phyloP scores from a whole-genome alignment of 2,329 filamentous ascomycete genomes.

The Aspergillus candidus region DNA sequence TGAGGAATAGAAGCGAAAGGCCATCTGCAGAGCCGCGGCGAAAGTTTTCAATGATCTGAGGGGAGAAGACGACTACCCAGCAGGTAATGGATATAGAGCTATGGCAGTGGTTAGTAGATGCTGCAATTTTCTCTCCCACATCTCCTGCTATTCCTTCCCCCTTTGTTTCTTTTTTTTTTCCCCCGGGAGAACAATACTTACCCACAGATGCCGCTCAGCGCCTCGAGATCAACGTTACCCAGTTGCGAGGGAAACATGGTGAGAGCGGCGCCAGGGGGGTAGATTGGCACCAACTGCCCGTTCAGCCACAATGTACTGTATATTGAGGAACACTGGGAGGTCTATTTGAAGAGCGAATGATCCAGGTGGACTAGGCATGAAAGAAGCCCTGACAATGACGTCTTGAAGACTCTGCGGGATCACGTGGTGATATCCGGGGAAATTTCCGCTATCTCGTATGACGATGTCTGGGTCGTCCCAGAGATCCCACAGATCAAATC shows the following conservation, averaged over 20 bases:
- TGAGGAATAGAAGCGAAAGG: slow-evolving; percentile 82
- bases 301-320: too few relatives aligned
- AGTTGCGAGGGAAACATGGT: slow-evolving; percentile 36
- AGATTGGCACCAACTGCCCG: neutral
- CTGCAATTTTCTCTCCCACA: neutral
- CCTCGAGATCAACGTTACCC: slow-evolving; percentile 72
- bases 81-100: slow-evolving; percentile 94
- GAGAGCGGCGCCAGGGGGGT: slow-evolving; percentile 3
- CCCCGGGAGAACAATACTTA: slow-evolving; percentile 34
- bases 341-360: too few relatives aligned
- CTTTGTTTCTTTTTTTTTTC: slow-evolving; percentile 5
- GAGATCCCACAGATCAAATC: too few relatives aligned
- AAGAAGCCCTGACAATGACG: slow-evolving; percentile 1
- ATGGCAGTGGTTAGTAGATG: neutral
- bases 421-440: slow-evolving; percentile 2
- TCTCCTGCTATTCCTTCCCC: neutral
- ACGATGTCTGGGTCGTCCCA: too few relatives aligned
- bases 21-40: slow-evolving; percentile 77
- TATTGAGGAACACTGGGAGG: too few relatives aligned
- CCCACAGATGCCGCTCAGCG: slow-evolving; percentile 88
- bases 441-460: neutral
- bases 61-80: slow-evolving; percentile 96
- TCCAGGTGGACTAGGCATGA: neutral
- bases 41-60: slow-evolving; percentile 95
- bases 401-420: slow-evolving; percentile 2